phyloP scores from a whole-genome alignment of 345 rosid species.

The Adansonia digitata region DNA sequence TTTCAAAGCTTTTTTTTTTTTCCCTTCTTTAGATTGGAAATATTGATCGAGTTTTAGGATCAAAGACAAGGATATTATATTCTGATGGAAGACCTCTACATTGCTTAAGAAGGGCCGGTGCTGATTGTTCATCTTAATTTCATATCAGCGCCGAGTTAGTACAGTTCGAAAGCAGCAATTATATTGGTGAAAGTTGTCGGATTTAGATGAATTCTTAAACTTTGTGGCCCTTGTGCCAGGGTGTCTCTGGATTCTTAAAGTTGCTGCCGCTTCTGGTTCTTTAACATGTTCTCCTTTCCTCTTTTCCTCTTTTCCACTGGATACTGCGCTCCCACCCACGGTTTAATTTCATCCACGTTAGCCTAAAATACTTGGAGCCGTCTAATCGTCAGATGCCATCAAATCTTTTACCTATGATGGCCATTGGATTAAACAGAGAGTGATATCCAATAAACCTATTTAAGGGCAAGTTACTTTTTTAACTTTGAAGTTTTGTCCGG shows the following conservation, averaged over 20 bases:
- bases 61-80: not conserved
- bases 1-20: not conserved
- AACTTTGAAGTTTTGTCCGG: no score
- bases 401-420: slow-evolving; percentile 12
- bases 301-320: slow-evolving; percentile 23
- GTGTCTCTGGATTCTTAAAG: slow-evolving; percentile 44
- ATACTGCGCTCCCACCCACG: not conserved
- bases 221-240: slow-evolving; percentile 34
- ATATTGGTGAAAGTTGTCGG: not conserved
- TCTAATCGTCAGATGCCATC: slow-evolving; percentile 18
- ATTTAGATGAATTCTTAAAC: not conserved
- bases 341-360: not conserved
- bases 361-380: not conserved
- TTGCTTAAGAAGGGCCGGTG: no score
- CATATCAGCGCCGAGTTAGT: no score
- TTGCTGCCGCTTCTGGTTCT: no score
- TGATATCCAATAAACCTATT: no score
- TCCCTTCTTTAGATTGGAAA: not conserved
- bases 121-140: no score
- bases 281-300: slow-evolving; percentile 17
- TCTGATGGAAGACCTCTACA: no score
- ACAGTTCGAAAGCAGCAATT: not conserved
- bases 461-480: no score
- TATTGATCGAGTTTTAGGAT: not conserved
- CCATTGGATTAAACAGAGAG: slow-evolving; percentile 15